A percentile compares a stretch with the other conserved stretches of the same genome.
phyloP scores from a whole-genome alignment of 805 yeast genomes.

The Starmera dryadoides region DNA sequence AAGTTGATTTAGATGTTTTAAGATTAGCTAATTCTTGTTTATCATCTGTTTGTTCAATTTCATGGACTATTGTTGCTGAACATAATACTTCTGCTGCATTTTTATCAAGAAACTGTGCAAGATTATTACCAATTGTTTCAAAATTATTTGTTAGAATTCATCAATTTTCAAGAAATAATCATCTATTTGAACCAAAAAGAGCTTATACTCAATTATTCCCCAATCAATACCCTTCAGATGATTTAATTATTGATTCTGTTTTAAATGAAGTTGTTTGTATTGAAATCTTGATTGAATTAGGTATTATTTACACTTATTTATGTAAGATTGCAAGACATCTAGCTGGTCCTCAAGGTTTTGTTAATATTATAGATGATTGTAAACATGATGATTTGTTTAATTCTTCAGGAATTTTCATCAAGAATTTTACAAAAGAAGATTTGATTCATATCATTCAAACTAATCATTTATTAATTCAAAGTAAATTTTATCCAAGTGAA shows the following conservation, averaged over 20 bases:
- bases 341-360: conserved; percentile 34
- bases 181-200: conserved; percentile 48
- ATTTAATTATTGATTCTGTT: conserved; percentile 63
- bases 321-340: conserved; percentile 40
- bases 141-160: conserved; percentile 44
- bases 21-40: conserved; percentile 59
- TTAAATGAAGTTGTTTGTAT: conserved; percentile 63
- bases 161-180: conserved; percentile 33
- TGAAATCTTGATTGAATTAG: conserved; percentile 65
- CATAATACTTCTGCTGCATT: conserved; percentile 25
- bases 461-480: conserved; percentile 42
- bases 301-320: conserved; percentile 51
- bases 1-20: conserved; percentile 46
- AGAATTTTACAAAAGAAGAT: conserved; percentile 34
- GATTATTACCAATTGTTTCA: conserved; percentile 48
- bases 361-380: conserved; percentile 29
- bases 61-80: conserved; percentile 27
- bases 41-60: conserved; percentile 37
- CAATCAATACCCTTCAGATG: conserved; percentile 52
- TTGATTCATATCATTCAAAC: conserved; percentile 36
- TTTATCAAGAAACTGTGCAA: conserved; percentile 40
- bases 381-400: conserved; percentile 32
- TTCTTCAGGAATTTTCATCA: conserved; percentile 32
- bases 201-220: conserved; percentile 69
- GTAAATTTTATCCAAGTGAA: conserved; percentile 55